Percentiles rank a stretch among this genome's conserved stretches.
Conservation (phyloP, 805 yeast genomes). For the Kodamaea neixiangensis region DNA sequence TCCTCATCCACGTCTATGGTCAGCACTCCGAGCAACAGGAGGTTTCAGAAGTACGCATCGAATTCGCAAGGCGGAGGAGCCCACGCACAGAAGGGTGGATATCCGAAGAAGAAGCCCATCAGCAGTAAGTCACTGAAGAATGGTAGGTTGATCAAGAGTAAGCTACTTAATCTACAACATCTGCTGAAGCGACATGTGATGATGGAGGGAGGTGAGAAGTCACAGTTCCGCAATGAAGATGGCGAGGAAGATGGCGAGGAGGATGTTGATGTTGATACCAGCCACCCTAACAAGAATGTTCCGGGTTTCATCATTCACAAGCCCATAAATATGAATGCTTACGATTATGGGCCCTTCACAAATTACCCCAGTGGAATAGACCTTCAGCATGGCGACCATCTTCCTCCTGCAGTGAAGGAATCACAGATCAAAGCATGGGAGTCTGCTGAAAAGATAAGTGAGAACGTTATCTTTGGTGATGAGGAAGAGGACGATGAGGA, state of each 20-base stretch:
- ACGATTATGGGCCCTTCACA: constrained; percentile 41
- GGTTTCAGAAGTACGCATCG: constrained; percentile 24
- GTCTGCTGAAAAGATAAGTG: constrained; percentile 41
- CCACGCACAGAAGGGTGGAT: constrained; percentile 5
- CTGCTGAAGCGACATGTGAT: constrained; percentile 28
- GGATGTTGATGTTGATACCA: constrained; percentile 13
- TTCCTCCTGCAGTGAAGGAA: constrained; percentile 39
- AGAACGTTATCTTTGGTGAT: constrained; percentile 37
- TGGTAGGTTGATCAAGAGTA: constrained; percentile 34
- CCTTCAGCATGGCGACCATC: constrained; percentile 18
- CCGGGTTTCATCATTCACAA: constrained; percentile 33
- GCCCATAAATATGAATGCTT: constrained; percentile 32
- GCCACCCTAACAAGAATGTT: constrained; percentile 18
- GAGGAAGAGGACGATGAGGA: constrained; percentile 24
- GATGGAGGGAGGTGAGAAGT: background rate
- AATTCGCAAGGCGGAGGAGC: background rate
- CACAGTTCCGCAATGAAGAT: background rate
- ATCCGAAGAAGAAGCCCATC: constrained; percentile 11
- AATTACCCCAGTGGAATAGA: constrained; percentile 21
- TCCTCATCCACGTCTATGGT: constrained; percentile 33
- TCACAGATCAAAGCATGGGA: constrained; percentile 50
- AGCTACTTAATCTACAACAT: constrained; percentile 40
- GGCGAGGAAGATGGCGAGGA: constrained; percentile 5
- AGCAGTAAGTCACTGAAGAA: constrained; percentile 22
- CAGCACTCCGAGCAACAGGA: constrained; percentile 44